These are phyloP conservation scores for Pythium insidiosum DNA, from an alignment of 352 stramenopile species.

Conservation along the genomic window DNA sequence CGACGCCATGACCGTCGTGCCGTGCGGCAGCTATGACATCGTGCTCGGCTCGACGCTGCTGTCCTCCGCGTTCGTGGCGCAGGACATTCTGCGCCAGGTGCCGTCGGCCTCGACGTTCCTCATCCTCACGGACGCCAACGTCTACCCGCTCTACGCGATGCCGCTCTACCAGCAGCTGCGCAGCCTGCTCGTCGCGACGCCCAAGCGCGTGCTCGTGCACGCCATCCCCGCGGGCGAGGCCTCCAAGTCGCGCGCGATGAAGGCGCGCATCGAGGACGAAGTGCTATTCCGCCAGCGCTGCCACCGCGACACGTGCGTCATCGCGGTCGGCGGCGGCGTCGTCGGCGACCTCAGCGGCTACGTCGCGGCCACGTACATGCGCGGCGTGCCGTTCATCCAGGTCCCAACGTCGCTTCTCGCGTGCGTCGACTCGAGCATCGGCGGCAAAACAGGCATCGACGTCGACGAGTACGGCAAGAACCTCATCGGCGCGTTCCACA, in stretches of 20 bases:
- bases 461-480: slow-evolving; percentile 94
- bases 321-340: slow-evolving; percentile 94
- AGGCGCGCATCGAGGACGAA: slow-evolving; percentile 72
- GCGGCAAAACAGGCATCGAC: slow-evolving; percentile 98
- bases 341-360: slow-evolving; percentile 98
- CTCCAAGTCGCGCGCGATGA: slow-evolving; percentile 75
- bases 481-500: slow-evolving; percentile 98
- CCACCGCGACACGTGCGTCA: slow-evolving; percentile 74
- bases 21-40: slow-evolving; percentile 78
- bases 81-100: slow-evolving; percentile 51
- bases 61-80: slow-evolving; percentile 46
- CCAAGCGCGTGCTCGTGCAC: slow-evolving; percentile 56
- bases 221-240: slow-evolving; percentile 56
- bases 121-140: slow-evolving; percentile 75
- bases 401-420: slow-evolving; percentile 97
- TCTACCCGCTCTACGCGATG: slow-evolving; percentile 63
- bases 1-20: too few relatives aligned
- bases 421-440: slow-evolving; percentile 98
- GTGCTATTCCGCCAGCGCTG: slow-evolving; percentile 76
- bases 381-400: slow-evolving; percentile 84
- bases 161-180: slow-evolving; percentile 37
- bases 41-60: slow-evolving; percentile 64
- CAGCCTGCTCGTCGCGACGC: slow-evolving; percentile 14
- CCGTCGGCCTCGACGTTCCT: slow-evolving; percentile 65
- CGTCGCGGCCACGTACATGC: slow-evolving; percentile 96